Evolutionary conservation across 208 protist species (phyloP), one percentile per base, ranked within the genome.

Genomic region (Kentomonas sorsogonicus): DNA sequence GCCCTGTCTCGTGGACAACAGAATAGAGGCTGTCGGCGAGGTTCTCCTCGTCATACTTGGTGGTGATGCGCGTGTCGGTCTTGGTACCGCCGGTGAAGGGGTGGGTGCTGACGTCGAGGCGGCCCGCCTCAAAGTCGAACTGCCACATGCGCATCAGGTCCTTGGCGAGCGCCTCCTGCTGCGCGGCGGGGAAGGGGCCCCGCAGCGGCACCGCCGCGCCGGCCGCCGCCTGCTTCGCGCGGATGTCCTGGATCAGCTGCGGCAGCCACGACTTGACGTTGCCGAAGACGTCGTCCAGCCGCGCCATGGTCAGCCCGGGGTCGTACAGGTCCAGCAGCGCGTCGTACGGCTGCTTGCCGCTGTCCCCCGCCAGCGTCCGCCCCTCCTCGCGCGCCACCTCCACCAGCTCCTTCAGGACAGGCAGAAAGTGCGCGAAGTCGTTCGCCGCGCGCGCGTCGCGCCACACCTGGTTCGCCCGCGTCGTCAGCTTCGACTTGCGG

Each of bases 11-110:
- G 52, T 96, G 89, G 36, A 97, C 82, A 26, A 89, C 62, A 9
- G 69, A 86, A 31, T 82, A 66, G 3, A 97, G 60, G 27, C 69
- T 77, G 23, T 78, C 38, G 6, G 67, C 50, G 39, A 83, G 83
- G 31, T 78, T 70, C 0, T 76, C 52, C 7, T 81, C 80, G n/a
- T 15, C 40, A 63, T 89, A 97, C 53, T 78, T 77, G 2, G 86
- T 93, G 0, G 92, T 97, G 44, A 97, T 79, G 31, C 92, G 79
- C 40, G 77, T 74, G 72, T 97, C 92, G 27, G 82, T 74, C 66
- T 79, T 77, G 31, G 73, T 68, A 61, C 82, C 83, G 30, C 76
- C 87, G 16, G 83, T 91, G 70, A 95, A 97, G 3, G 92, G 89
- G 56, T 97, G 92, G 3, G 77, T 13, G 26, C 83, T 91, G 33